phyloP scores from a whole-genome alignment of 768 basidiomycete genomes.

The Trametes meyenii region DNA sequence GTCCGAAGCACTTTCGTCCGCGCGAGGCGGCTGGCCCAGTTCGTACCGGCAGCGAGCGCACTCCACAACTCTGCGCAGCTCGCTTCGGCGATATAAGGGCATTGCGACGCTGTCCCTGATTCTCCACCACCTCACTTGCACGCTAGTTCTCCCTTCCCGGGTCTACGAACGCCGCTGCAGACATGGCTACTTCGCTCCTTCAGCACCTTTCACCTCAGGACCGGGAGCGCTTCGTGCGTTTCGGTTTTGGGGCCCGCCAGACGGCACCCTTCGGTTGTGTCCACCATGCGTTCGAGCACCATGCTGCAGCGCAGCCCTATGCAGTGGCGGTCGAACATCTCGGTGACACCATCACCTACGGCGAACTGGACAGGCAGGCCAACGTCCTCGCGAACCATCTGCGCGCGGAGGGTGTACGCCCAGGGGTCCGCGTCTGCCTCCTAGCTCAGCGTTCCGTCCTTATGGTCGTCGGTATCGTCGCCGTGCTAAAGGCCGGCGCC shows the following conservation, averaged over 20 bases:
- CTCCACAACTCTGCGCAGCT: slow-evolving; percentile 17
- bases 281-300: slow-evolving; percentile 57
- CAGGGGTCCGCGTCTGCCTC: slow-evolving; percentile 56
- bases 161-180: slow-evolving; percentile 5
- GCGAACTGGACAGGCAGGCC: slow-evolving; percentile 50
- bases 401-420: slow-evolving; percentile 44
- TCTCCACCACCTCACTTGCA: slow-evolving; percentile 5
- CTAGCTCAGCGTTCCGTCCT: slow-evolving; percentile 56
- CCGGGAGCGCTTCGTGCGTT: slow-evolving; percentile 46
- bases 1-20: neutral
- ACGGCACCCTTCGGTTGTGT: slow-evolving; percentile 49
- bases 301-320: slow-evolving; percentile 45
- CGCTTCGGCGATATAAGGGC: slow-evolving; percentile 11
- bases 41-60: neutral
- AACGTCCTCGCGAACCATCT: slow-evolving; percentile 50
- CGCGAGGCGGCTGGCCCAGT: slow-evolving; percentile 1
- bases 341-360: slow-evolving; percentile 50
- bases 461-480: slow-evolving; percentile 56
- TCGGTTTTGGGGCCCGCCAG: slow-evolving; percentile 45
- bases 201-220: slow-evolving; percentile 43
- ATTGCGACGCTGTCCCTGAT: neutral
- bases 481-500: slow-evolving; percentile 58
- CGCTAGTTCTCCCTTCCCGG: slow-evolving; percentile 4
- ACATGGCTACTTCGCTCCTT: slow-evolving; percentile 23
- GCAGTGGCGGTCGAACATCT: slow-evolving; percentile 52